These are phyloP conservation scores for Parsonsia alboflavescens DNA, from an alignment of 257 asterid species.

Conservation along the genomic window DNA sequence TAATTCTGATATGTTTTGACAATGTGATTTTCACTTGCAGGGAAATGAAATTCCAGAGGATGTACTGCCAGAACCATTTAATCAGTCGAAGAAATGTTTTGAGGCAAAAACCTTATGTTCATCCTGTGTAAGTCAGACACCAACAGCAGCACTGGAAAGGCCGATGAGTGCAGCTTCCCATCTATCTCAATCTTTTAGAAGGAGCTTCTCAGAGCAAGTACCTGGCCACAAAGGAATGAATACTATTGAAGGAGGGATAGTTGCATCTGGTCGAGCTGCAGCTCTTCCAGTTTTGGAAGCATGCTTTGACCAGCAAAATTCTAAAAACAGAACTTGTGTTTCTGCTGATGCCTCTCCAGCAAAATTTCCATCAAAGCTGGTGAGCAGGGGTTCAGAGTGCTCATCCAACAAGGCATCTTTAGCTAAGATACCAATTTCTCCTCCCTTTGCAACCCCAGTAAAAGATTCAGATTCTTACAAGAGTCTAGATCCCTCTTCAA, in stretches of 20 bases:
- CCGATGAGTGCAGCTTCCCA: constrained; percentile 33
- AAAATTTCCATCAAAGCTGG: background rate
- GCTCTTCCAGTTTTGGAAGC: constrained; percentile 11
- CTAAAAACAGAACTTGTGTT: constrained; percentile 6
- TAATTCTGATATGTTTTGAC: background rate
- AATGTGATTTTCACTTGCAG: constrained; percentile 32
- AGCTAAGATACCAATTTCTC: constrained; percentile 8
- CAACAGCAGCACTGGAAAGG: constrained; percentile 14
- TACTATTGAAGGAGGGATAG: constrained; percentile 14
- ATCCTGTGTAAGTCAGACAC: constrained; percentile 10
- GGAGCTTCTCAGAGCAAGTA: constrained; percentile 35
- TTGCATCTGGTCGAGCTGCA: constrained; percentile 18
- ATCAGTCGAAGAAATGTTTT: constrained; percentile 24
- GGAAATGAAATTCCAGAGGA: constrained; percentile 79
- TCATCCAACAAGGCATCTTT: background rate
- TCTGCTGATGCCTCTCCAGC: constrained; percentile 4
- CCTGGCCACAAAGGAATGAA: constrained; percentile 13
- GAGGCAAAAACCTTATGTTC: constrained; percentile 21
- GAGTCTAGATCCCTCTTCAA: constrained; percentile 20
- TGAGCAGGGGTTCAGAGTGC: constrained; percentile 3
- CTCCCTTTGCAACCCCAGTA: constrained; percentile 47
- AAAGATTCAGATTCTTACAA: constrained; percentile 27
- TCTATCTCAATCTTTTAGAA: constrained; percentile 51
- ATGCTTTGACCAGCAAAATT: background rate
- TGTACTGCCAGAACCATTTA: constrained; percentile 58